phyloP scores from a whole-genome alignment of 768 basidiomycete genomes.

The Agrocybe pediades region DNA sequence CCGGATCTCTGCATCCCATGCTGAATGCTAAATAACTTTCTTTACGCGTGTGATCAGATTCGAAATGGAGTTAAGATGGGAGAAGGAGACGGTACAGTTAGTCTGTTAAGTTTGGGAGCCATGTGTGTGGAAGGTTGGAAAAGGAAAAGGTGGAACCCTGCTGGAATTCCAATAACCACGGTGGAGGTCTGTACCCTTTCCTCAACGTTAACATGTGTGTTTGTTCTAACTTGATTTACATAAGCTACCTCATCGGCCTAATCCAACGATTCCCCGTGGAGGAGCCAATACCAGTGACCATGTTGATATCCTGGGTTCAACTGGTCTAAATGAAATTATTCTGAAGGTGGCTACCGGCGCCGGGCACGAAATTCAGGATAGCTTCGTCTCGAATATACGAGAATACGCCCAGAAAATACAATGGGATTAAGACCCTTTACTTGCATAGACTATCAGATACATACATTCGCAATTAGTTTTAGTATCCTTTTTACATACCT shows the following conservation, averaged over 20 bases:
- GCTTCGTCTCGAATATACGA: slow-evolving; percentile 74
- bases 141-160: slow-evolving; percentile 87
- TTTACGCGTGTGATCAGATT: slow-evolving; percentile 38
- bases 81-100: slow-evolving; percentile 95
- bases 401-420: slow-evolving; percentile 72
- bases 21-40: not conserved
- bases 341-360: slow-evolving; percentile 86
- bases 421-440: slow-evolving; percentile 60
- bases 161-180: slow-evolving; percentile 81
- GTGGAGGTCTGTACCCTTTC: slow-evolving; percentile 63
- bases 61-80: slow-evolving; percentile 89
- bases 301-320: slow-evolving; percentile 82
- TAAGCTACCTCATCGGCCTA: slow-evolving; percentile 80
- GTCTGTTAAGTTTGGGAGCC: slow-evolving; percentile 81
- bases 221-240: slow-evolving; percentile 2
- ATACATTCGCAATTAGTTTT: too few relatives aligned
- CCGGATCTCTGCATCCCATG: not conserved
- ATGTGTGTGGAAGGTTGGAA: slow-evolving; percentile 99
- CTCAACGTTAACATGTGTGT: not conserved
- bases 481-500: too few relatives aligned
- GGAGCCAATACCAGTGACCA: slow-evolving; percentile 93
- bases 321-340: slow-evolving; percentile 85
- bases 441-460: too few relatives aligned
- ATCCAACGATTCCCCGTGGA: slow-evolving; percentile 74
- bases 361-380: slow-evolving; percentile 70